Evolutionary conservation across 768 basidiomycete species (phyloP).

Genomic region (Cubamyces lactineus): DNA sequence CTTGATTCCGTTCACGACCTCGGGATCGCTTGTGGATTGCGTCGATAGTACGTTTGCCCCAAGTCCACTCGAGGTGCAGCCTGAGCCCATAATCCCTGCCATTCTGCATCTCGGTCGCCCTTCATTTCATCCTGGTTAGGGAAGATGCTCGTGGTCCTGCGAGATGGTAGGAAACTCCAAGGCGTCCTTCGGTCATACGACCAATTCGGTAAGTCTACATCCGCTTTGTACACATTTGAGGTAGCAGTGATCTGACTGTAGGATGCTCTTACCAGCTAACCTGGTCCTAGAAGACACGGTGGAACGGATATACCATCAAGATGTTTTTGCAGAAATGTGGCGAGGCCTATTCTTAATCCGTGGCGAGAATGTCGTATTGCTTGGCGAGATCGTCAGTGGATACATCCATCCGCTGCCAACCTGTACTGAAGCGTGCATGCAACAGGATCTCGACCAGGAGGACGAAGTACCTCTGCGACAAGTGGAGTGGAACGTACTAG

Average conservation of each 20-base stretch:
- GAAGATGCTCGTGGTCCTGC: constrained; percentile 96
- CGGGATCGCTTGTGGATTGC: constrained; percentile 97
- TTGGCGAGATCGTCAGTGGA: constrained; percentile 92
- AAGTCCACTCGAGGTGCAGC: constrained; percentile 40
- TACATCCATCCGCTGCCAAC: background rate
- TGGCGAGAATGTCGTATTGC: constrained; percentile 96
- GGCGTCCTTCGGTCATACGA: constrained; percentile 97
- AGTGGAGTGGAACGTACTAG: constrained; percentile 71
- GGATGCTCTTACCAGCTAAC: constrained; percentile 65
- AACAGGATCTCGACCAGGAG: constrained; percentile 89
- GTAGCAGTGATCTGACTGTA: background rate
- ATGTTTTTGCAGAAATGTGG: constrained; percentile 85
- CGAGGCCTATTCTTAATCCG: constrained; percentile 92
- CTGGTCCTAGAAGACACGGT: constrained; percentile 95
- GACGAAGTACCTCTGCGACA: constrained; percentile 82
- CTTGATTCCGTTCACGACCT: constrained; percentile 97
- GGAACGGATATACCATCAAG: constrained; percentile 91
- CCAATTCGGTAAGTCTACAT: constrained; percentile 78
- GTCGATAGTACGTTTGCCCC: constrained; percentile 97
- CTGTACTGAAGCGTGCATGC: background rate
- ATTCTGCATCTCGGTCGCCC: background rate
- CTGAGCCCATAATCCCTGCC: constrained; percentile 32
- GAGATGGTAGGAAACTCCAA: constrained; percentile 95
- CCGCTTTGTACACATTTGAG: background rate
- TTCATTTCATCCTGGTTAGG: constrained; percentile 55